Percentiles rank a stretch among this genome's conserved stretches.
phyloP scores from a whole-genome alignment of 1,284 basidiomycete genomes.

The Heliocybe sulcata region DNA sequence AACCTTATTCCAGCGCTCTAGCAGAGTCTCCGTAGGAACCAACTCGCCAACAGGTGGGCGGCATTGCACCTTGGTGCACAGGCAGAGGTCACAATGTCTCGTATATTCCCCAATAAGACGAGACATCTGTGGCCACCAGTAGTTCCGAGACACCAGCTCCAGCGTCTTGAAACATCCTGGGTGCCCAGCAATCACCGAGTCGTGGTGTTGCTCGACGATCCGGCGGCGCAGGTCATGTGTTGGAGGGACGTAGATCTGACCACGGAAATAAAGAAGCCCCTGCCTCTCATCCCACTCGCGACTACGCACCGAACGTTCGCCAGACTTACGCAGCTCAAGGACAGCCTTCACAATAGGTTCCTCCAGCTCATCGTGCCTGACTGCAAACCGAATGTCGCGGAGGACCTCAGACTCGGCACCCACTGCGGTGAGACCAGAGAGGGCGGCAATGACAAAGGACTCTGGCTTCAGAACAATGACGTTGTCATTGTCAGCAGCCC shows the following conservation, averaged over 20 bases:
- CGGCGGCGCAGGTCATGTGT: too few species aligned
- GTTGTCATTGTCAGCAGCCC: constrained; percentile 22
- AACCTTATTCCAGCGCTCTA: constrained; percentile 8
- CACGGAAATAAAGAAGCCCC: constrained; percentile 7
- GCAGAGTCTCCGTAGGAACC: constrained; percentile 1
- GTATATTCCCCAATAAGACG: constrained; percentile 6
- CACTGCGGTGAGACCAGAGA: constrained; percentile 13
- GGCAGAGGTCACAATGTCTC: constrained; percentile 6
- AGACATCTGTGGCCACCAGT: constrained; percentile 13
- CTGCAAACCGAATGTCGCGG: too few species aligned
- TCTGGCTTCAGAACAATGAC: constrained; percentile 13
- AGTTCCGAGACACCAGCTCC: constrained; percentile 1
- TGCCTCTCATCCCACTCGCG: constrained; percentile 8
- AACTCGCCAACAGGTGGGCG: neutral
- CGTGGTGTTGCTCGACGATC: constrained; percentile 24
- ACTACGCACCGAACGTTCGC: too few species aligned
- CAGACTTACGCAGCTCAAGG: too few species aligned
- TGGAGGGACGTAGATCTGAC: too few species aligned
- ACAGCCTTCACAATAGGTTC: too few species aligned
- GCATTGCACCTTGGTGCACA: constrained; percentile 7
- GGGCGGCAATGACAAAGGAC: neutral
- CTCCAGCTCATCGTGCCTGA: too few species aligned
- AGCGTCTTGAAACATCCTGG: constrained; percentile 30
- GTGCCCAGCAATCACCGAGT: constrained; percentile 27
- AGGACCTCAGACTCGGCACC: too few species aligned